Evolutionary conservation across 2,329 filamentous ascomycete genomes (phyloP), one percentile per base, ranked within the genome.

Genomic region (Neonectria coccinea): DNA sequence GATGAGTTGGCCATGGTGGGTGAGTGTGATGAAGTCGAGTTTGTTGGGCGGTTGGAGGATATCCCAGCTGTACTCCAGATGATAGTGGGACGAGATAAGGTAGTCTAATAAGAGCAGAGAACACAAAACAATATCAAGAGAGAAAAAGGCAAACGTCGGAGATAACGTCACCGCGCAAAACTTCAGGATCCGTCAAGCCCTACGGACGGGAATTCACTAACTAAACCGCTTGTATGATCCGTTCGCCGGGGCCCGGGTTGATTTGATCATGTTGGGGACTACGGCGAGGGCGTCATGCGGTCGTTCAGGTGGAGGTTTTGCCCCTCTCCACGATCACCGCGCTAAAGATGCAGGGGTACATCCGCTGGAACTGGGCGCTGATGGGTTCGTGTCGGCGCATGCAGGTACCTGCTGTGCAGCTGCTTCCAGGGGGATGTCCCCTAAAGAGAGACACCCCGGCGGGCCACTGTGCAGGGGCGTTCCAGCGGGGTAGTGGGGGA

Each of bases 1-100:
- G 73, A 51, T 4, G 48, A 63, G 48, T 77, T 72, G 47, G 66
- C 61, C 75, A 77, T 77, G 60, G 51, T 59, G 47, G 50, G 7
- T 31, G 16, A 44, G 58, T 54, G 59, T 14, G 48, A 33, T 44
- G 47, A 18, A 16, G 33, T 31, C 22, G 50, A 52, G 53, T 45
- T 22, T 22, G 16, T 41, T 18, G 20, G 47, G 7, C 18, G 47
- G 7, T 29, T 5, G 12, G 36, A 55, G 52, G 54, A 48, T 47
- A 56, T 62, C 16, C 56, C 53, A 48, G 62, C 47, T 61, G 58
- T 65, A 62, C 29, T 29, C 29, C 56, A 51, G 57, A 14, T 29
- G 51, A 27, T 16, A 36, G 14, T 9, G n/a, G 5, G 36, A n/a
- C 39, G n/a, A 11, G 36, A n/a, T 12, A 16, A 16, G 39, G 18